These are phyloP conservation scores for Scutellaria minor DNA, from an alignment of 257 asterid species.

Conservation along the genomic window DNA sequence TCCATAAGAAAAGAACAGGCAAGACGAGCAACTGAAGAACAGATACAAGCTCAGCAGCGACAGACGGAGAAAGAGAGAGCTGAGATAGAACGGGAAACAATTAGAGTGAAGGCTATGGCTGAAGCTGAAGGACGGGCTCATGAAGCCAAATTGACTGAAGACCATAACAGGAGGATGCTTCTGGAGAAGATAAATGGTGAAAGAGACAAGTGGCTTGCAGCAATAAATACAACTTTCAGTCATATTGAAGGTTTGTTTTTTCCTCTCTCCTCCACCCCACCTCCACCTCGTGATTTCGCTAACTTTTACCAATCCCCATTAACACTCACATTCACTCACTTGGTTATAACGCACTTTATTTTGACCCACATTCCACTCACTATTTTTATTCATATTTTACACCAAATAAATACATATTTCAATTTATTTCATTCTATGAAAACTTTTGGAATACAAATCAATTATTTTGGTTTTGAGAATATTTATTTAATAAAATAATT, in stretches of 20 bases:
- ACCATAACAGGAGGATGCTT: slow-evolving; percentile 87
- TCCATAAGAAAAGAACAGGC: slow-evolving; percentile 87
- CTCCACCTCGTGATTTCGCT: no score
- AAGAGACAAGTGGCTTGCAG: slow-evolving; percentile 99
- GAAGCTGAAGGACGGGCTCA: slow-evolving; percentile 96
- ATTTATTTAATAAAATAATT: no score
- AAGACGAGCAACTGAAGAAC: slow-evolving; percentile 90
- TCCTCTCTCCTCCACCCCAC: neutral
- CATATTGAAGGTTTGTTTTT: slow-evolving; percentile 81
- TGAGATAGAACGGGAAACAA: slow-evolving; percentile 86
- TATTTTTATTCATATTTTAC: no score
- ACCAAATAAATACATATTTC: no score
- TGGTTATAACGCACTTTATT: no score
- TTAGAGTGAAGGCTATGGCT: slow-evolving; percentile 88
- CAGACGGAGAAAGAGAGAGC: slow-evolving; percentile 97
- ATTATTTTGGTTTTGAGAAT: neutral
- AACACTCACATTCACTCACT: no score
- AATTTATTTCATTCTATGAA: no score
- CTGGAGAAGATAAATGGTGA: slow-evolving; percentile 81
- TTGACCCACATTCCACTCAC: no score
- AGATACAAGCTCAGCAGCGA: slow-evolving; percentile 92
- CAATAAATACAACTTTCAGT: slow-evolving; percentile 87
- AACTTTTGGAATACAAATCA: no score
- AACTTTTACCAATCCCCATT: no score
- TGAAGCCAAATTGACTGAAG: slow-evolving; percentile 92